Evolutionary conservation across 2,329 filamentous ascomycete genomes (phyloP), one percentile per base, ranked within the genome.

Genomic region (Sporothrix schenckii): DNA sequence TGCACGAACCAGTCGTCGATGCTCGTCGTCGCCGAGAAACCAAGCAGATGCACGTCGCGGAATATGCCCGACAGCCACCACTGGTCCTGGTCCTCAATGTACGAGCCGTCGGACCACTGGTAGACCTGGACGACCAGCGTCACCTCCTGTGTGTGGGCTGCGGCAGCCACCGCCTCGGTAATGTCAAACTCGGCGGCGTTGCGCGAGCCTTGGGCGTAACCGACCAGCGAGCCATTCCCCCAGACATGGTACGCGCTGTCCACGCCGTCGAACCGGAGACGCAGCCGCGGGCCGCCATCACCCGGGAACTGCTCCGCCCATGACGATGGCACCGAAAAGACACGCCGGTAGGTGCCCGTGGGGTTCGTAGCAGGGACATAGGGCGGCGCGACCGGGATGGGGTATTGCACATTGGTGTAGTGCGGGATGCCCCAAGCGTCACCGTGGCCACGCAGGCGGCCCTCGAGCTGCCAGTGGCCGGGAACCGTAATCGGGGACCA

Each of bases 131-230:
- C 87, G 11, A 85, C 82, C 0, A 92, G 76, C 11, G 50, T 71
- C 11, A 68, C 24, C 16, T 60, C 54, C 3, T 6, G 11, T n/a
- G 47, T 24, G 14, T 24, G 34, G 5, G 6, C 14, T 1, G 63
- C 10, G 0, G 79, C 74, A 1, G 30, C 44, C 0, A 71, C 70
- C 2, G 49, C 44, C 27, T 69, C 34, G 0, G 88, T 88, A 14
- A 92, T 80, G 72, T 92, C 90, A 74, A 91, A 92, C 75, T 92
- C 90, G 9, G 87, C 84, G 0, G 90, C 83, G 74, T 92, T 92
- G 50, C 90, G 83, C 11, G 86, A 86, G 0, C 90, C 90, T 75
- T 92, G 89, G 2, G 87, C 87, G 75, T 92, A 92, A 2, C 90
- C 90, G 2, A 91, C 80, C 49, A 88, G 79, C 19, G 80, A 76